Conservation (phyloP, 495 filamentous ascomycete genomes). For the Staphylotrichum tortipilum region DNA sequence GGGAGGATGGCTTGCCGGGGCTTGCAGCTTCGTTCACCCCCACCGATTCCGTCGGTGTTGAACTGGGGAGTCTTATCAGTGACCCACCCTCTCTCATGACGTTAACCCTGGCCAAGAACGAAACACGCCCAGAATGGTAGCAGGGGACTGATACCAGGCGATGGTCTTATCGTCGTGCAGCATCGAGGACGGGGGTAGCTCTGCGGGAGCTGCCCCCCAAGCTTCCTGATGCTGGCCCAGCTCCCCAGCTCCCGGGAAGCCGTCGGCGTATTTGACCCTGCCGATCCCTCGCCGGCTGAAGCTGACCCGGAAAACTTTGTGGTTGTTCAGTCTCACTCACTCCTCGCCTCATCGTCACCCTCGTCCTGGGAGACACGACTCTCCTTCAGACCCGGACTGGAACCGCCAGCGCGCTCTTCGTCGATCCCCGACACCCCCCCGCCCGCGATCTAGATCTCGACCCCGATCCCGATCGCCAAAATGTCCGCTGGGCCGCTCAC, state of each 20-base stretch:
- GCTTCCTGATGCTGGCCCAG: not conserved
- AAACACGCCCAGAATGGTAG: not conserved
- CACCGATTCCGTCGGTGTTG: not conserved
- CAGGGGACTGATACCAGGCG: not conserved
- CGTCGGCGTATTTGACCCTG: constrained; percentile 18
- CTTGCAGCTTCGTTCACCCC: too few species aligned
- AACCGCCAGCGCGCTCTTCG: not conserved
- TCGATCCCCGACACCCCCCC: not conserved
- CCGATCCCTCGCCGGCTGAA: constrained; percentile 11
- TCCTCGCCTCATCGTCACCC: too few species aligned
- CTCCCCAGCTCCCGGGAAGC: not conserved
- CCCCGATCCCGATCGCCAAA: constrained; percentile 6
- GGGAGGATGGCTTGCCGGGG: too few species aligned
- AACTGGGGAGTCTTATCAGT: not conserved
- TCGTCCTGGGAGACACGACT: too few species aligned
- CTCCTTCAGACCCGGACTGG: not conserved
- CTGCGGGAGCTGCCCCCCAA: too few species aligned
- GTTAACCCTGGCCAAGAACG: not conserved
- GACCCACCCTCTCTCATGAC: not conserved
- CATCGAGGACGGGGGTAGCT: not conserved
- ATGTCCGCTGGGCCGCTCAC: constrained; percentile 36
- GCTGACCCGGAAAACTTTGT: not conserved
- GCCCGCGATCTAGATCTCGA: too few species aligned
- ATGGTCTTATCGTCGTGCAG: constrained; percentile 6
- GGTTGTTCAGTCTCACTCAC: too few species aligned